Percentiles rank a stretch among this genome's conserved stretches.
Conservation (phyloP, 495 filamentous ascomycete species). For the Aspergillus hancockii region DNA sequence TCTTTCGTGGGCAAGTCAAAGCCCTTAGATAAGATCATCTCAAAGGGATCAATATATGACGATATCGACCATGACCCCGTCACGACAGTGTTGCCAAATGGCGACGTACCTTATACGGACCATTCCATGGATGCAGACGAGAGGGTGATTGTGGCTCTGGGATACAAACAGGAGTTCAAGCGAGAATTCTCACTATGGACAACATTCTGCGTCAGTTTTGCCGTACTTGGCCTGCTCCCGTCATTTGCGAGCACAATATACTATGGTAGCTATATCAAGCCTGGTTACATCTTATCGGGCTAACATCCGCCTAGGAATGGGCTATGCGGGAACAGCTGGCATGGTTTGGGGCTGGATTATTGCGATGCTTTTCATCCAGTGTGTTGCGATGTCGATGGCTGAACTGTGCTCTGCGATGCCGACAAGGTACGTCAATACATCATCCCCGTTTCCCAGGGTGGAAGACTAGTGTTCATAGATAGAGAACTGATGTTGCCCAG, state of each 20-base stretch:
- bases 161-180: conserved; percentile 82
- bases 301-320: conserved; percentile 55
- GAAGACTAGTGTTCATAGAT: conserved; percentile 9
- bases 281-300: not conserved
- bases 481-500: conserved; percentile 34
- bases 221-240: conserved; percentile 71
- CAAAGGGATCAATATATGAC: conserved; percentile 22
- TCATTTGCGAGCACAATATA: conserved; percentile 74
- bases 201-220: conserved; percentile 77
- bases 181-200: conserved; percentile 83
- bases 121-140: conserved; percentile 61
- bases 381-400: conserved; percentile 67
- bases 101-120: conserved; percentile 60
- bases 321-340: conserved; percentile 77
- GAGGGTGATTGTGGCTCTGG: conserved; percentile 66
- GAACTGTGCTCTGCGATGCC: conserved; percentile 70
- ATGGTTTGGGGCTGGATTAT: conserved; percentile 85
- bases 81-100: conserved; percentile 65
- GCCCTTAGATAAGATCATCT: conserved; percentile 13
- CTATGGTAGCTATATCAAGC: conserved; percentile 50
- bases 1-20: conserved; percentile 17
- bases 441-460: not conserved
- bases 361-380: conserved; percentile 74
- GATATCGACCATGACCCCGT: conserved; percentile 57
- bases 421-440: conserved; percentile 46